A percentile compares a stretch with the other conserved stretches of the same genome.
Evolutionary conservation across 495 filamentous ascomycete species (phyloP).

Genomic region (Talaromyces proteolyticus): DNA sequence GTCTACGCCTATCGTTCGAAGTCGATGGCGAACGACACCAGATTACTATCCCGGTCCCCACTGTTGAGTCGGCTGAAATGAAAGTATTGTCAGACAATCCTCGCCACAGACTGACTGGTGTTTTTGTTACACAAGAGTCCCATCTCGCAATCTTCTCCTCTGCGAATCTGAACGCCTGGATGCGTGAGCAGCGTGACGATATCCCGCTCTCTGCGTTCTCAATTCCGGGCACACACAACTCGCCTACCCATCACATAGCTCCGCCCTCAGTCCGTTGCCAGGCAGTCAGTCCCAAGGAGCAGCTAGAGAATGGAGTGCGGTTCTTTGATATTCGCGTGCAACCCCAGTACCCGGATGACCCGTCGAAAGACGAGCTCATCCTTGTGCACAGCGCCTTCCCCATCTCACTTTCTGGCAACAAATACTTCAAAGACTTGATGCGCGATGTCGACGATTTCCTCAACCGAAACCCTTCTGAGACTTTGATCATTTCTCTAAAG

Average conservation of each 20-base stretch:
- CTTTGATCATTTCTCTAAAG: conserved; percentile 83
- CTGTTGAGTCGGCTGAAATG: conserved; percentile 48
- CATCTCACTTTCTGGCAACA: conserved; percentile 62
- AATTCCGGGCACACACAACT: conserved; percentile 96
- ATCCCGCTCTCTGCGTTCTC: conserved; percentile 73
- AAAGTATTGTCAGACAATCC: conserved; percentile 49
- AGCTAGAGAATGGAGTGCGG: conserved; percentile 85
- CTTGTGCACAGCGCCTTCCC: conserved; percentile 78
- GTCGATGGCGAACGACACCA: conserved; percentile 53
- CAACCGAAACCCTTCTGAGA: conserved; percentile 69
- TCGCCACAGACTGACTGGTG: conserved; percentile 57
- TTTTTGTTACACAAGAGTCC: conserved; percentile 60
- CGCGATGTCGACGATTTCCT: conserved; percentile 68
- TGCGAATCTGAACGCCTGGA: conserved; percentile 70
- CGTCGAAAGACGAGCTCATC: conserved; percentile 48
- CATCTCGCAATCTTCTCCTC: conserved; percentile 75
- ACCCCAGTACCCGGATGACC: conserved; percentile 49
- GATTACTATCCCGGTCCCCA: conserved; percentile 54
- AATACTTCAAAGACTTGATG: conserved; percentile 70
- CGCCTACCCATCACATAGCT: conserved; percentile 73
- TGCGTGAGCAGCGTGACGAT: conserved; percentile 62
- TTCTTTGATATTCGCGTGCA: conserved; percentile 90
- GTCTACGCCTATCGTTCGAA: conserved; percentile 58
- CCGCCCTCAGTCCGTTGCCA: conserved; percentile 94
- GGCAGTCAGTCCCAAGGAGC: conserved; percentile 64